Evolutionary conservation across 345 rosid genomes (phyloP).

Genomic region (Balakata baccata): DNA sequence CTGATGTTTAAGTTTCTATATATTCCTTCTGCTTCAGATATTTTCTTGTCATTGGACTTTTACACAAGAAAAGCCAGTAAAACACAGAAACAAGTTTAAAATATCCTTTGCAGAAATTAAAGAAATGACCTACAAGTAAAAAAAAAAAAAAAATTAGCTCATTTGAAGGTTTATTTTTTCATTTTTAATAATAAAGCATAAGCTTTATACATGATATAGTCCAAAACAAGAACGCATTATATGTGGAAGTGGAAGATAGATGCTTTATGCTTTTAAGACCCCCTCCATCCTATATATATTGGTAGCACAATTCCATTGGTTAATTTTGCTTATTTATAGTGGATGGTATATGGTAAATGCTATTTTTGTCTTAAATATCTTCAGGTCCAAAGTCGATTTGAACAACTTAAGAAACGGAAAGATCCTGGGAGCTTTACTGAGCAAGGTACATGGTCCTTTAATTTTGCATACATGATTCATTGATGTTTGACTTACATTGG

Average conservation of each 20-base stretch:
- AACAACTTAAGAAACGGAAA: constrained; percentile 74
- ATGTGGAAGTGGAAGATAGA: neutral
- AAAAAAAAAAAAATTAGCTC: neutral
- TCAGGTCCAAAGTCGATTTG: constrained; percentile 91
- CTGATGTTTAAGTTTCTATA: neutral
- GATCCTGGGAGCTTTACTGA: constrained; percentile 83
- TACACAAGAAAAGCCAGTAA: neutral
- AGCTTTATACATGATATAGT: neutral
- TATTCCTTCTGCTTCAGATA: neutral
- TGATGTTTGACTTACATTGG: neutral
- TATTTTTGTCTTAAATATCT: constrained; percentile 9
- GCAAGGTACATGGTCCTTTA: constrained; percentile 53
- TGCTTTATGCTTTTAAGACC: neutral
- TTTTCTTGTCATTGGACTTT: neutral
- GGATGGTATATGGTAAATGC: neutral
- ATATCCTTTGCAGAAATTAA: neutral
- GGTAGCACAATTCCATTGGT: neutral
- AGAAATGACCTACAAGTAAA: neutral
- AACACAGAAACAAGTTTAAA: neutral
- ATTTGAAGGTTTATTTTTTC: neutral
- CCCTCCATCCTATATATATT: neutral
- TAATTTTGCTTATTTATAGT: neutral
- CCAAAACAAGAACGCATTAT: neutral
- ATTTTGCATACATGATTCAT: neutral
- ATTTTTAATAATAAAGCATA: neutral